These are phyloP conservation scores for Castanospermum australe DNA, from an alignment of 306 rosid genomes.

Conservation along the genomic window DNA sequence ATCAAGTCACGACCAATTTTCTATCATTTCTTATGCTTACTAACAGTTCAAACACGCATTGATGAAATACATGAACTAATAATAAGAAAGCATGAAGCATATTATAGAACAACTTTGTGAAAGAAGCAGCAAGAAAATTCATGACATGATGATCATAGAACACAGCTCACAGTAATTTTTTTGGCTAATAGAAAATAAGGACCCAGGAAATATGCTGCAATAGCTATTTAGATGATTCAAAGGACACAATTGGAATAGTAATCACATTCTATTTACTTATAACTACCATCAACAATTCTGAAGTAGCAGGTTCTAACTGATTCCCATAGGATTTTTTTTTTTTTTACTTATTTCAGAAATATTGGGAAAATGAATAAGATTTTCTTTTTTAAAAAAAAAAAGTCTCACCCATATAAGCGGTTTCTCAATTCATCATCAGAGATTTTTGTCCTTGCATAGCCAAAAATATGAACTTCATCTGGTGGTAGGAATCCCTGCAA, in stretches of 20 bases:
- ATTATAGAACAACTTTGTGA: neutral
- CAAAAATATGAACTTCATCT: constrained; percentile 76
- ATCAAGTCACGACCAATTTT: constrained; percentile 1
- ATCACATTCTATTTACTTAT: neutral
- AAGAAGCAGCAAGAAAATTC: constrained; percentile 5
- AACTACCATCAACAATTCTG: neutral
- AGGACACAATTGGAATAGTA: neutral
- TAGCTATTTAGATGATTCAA: constrained; percentile 9
- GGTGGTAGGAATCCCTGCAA: constrained; percentile 67
- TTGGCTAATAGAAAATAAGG: neutral
- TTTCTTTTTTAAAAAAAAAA: neutral
- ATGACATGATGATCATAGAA: neutral
- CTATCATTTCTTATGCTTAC: neutral
- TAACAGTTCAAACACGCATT: neutral
- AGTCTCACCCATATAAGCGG: constrained; percentile 69
- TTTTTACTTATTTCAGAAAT: neutral
- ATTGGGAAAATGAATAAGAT: neutral
- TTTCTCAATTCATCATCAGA: constrained; percentile 69
- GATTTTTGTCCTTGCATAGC: constrained; percentile 86
- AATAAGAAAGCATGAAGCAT: neutral
- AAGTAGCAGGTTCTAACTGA: neutral
- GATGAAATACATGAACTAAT: neutral
- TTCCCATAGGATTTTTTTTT: neutral
- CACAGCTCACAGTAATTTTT: neutral
- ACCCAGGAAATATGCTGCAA: neutral